Percentiles rank a stretch among this genome's conserved stretches.
Evolutionary conservation across 768 basidiomycete genomes (phyloP).

Genomic region (Dioszegia aurantiaca): DNA sequence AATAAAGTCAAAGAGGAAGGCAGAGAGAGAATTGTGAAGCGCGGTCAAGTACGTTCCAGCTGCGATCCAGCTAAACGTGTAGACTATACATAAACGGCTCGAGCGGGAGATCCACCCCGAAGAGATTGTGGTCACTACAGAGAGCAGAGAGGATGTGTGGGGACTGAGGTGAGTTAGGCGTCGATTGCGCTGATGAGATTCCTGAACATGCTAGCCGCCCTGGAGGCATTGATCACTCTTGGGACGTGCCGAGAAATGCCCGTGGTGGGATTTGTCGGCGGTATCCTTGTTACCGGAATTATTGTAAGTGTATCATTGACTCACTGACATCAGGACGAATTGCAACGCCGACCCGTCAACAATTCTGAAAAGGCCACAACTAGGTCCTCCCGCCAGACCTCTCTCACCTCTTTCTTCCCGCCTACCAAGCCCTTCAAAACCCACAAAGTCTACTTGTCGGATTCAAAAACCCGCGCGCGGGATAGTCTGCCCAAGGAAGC

Average conservation of each 20-base stretch:
- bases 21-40: constrained; percentile 50
- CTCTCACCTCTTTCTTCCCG: constrained; percentile 33
- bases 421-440: constrained; percentile 30
- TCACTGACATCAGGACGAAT: constrained; percentile 48
- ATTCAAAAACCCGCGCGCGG: constrained; percentile 51
- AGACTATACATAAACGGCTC: constrained; percentile 73
- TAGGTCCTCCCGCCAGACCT: constrained; percentile 24
- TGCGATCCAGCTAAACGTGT: neutral
- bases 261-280: constrained; percentile 71
- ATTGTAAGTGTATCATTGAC: constrained; percentile 56
- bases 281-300: constrained; percentile 66
- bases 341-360: constrained; percentile 41
- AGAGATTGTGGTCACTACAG: constrained; percentile 58
- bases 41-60: constrained; percentile 48
- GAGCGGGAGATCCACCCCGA: constrained; percentile 69
- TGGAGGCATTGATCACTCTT: constrained; percentile 57
- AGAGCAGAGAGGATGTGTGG: constrained; percentile 69
- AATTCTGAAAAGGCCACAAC: neutral
- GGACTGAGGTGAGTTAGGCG: constrained; percentile 61
- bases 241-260: constrained; percentile 72
- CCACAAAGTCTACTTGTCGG: constrained; percentile 49
- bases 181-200: constrained; percentile 56
- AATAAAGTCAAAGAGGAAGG: constrained; percentile 47
- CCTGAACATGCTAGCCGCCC: constrained; percentile 66
- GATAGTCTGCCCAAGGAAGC: constrained; percentile 46